Evolutionary conservation across 176 grass and related monocot species (phyloP).

Genomic region (Hsuehochloa calcarea): DNA sequence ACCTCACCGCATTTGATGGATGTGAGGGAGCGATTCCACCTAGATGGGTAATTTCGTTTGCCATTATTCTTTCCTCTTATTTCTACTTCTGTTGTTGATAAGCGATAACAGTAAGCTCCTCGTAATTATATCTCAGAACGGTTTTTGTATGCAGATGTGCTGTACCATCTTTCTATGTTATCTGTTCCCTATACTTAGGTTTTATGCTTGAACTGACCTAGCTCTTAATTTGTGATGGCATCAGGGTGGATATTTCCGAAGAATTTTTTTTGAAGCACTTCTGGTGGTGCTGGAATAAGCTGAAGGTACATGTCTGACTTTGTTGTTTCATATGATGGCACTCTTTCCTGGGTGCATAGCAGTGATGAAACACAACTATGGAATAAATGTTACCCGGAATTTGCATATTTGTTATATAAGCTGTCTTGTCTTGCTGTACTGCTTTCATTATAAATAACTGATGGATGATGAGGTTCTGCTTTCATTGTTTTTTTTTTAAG

Average conservation of each 20-base stretch:
- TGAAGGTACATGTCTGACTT: slow-evolving; percentile 47
- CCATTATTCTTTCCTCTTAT: background rate
- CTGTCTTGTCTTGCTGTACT: background rate
- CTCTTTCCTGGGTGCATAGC: background rate
- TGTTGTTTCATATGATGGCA: slow-evolving; percentile 4
- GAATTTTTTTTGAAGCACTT: slow-evolving; percentile 78
- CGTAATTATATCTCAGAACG: background rate
- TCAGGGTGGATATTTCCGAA: slow-evolving; percentile 80
- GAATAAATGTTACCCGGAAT: background rate
- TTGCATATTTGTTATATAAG: background rate
- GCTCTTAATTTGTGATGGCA: slow-evolving; percentile 29
- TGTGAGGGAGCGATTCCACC: slow-evolving; percentile 66
- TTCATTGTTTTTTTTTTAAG: background rate
- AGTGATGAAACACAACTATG: background rate
- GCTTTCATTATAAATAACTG: background rate
- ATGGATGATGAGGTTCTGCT: background rate
- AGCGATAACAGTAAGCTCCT: background rate
- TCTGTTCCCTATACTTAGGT: background rate
- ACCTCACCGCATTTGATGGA: slow-evolving; percentile 88
- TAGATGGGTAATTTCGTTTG: slow-evolving; percentile 59
- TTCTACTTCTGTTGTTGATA: background rate
- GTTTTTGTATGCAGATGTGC: background rate
- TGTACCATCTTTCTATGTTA: background rate
- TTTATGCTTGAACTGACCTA: slow-evolving; percentile 13
- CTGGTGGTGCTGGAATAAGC: slow-evolving; percentile 90